phyloP scores from a whole-genome alignment of 129 eudicot species.

The Centrapalus pauciflorus region DNA sequence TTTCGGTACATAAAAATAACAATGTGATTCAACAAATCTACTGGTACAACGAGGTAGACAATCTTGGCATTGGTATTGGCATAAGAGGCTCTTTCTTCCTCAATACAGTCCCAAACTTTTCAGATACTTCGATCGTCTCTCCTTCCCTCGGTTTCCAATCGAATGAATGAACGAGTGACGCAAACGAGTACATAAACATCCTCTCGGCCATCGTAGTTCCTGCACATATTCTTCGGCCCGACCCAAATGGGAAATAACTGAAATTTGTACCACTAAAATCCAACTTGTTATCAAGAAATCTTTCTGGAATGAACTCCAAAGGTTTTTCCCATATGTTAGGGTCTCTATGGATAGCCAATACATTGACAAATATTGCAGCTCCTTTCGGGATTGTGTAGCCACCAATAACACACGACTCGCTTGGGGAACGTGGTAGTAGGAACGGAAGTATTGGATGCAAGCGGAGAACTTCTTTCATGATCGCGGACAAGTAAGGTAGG shows the following conservation, averaged over 20 bases:
- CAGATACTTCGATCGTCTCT: slow-evolving; percentile 25
- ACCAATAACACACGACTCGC: slow-evolving; percentile 36
- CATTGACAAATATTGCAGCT: slow-evolving; percentile 44
- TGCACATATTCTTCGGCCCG: slow-evolving; percentile 55
- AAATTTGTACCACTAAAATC: slow-evolving; percentile 49
- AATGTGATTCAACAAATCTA: too few relatives aligned
- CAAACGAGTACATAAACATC: slow-evolving; percentile 44
- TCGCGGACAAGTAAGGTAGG: slow-evolving; percentile 45
- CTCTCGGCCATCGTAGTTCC: slow-evolving; percentile 51
- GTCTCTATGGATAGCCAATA: slow-evolving; percentile 53
- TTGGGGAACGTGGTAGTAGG: slow-evolving; percentile 61
- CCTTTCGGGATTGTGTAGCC: slow-evolving; percentile 61
- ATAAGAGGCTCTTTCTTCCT: slow-evolving; percentile 39
- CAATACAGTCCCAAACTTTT: slow-evolving; percentile 61
- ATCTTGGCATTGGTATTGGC: slow-evolving; percentile 47
- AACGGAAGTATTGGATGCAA: slow-evolving; percentile 56
- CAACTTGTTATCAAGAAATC: slow-evolving; percentile 42
- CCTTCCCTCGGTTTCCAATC: slow-evolving; percentile 41
- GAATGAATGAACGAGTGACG: slow-evolving; percentile 50
- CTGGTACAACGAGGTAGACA: slow-evolving; percentile 26
- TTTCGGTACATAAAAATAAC: too few relatives aligned
- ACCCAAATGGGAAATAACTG: slow-evolving; percentile 51
- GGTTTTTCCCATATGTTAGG: slow-evolving; percentile 47
- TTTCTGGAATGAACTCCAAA: slow-evolving; percentile 38
- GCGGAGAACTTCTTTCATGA: slow-evolving; percentile 63